These are phyloP conservation scores for Akanthomyces lecanii DNA, from an alignment of 2,329 filamentous ascomycete genomes.

Conservation along the genomic window DNA sequence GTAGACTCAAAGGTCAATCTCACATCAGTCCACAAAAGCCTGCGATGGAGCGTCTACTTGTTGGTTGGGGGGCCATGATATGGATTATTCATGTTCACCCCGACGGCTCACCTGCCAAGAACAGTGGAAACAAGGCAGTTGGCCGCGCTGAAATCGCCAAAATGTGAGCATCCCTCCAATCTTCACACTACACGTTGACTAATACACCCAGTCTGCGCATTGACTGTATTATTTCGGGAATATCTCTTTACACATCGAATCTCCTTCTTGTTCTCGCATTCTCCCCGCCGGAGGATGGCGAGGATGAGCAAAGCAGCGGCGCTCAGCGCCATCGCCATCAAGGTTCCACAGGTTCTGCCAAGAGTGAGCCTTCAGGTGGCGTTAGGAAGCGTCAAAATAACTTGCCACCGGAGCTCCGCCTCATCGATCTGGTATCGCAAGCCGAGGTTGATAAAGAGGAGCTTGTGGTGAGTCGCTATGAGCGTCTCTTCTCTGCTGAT, in stretches of 20 bases:
- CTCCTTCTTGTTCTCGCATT: slow-evolving; percentile 90
- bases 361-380: slow-evolving; percentile 60
- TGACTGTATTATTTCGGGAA: slow-evolving; percentile 95
- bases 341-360: slow-evolving; percentile 43
- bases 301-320: slow-evolving; percentile 28
- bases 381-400: slow-evolving; percentile 71
- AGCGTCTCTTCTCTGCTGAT: slow-evolving; percentile 79
- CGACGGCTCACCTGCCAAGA: slow-evolving; percentile 43
- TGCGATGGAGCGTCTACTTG: slow-evolving; percentile 71
- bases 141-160: slow-evolving; percentile 86
- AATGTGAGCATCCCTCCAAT: slow-evolving; percentile 56
- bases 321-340: slow-evolving; percentile 34
- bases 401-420: slow-evolving; percentile 78
- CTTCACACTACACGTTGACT: slow-evolving; percentile 20
- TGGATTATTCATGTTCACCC: slow-evolving; percentile 93
- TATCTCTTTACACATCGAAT: slow-evolving; percentile 92
- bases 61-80: slow-evolving; percentile 93
- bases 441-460: slow-evolving; percentile 84
- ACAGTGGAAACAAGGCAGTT: slow-evolving; percentile 44
- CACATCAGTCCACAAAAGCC: slow-evolving; percentile 37
- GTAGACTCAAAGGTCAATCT: slow-evolving; percentile 46
- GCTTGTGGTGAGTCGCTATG: slow-evolving; percentile 79
- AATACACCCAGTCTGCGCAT: slow-evolving; percentile 68
- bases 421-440: slow-evolving; percentile 86
- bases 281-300: slow-evolving; percentile 63